phyloP scores from a whole-genome alignment of 805 yeast genomes.

The Clavispora phyllophila region DNA sequence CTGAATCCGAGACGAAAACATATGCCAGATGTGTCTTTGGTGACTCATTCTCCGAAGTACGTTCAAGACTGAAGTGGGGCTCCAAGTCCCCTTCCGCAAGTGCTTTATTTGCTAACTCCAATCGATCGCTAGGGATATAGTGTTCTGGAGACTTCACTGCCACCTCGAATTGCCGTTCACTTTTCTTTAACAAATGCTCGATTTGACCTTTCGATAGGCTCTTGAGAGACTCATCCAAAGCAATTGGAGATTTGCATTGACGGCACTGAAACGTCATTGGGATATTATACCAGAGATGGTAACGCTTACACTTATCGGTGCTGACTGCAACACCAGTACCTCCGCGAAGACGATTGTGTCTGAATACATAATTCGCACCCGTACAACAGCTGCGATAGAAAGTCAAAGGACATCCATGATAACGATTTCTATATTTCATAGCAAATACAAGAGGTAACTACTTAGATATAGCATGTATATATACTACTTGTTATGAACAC shows the following conservation, averaged over 20 bases:
- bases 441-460: too few species aligned
- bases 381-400: too few species aligned
- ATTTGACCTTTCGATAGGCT: constrained; percentile 52
- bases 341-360: not conserved
- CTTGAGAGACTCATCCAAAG: constrained; percentile 50
- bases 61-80: not conserved
- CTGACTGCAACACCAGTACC: not conserved
- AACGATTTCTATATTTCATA: too few species aligned
- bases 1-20: constrained; percentile 14
- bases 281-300: not conserved
- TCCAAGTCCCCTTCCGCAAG: not conserved
- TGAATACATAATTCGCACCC: too few species aligned
- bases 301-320: not conserved
- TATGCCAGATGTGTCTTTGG: constrained; percentile 8
- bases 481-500: not conserved
- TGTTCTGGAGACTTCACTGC: constrained; percentile 22
- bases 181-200: constrained; percentile 43
- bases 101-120: constrained; percentile 32
- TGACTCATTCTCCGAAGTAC: not conserved
- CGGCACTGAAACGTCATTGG: constrained; percentile 42
- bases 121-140: constrained; percentile 36
- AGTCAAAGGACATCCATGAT: too few species aligned
- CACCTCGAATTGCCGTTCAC: constrained; percentile 12
- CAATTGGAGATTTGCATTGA: constrained; percentile 55
- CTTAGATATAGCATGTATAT: too few species aligned